phyloP scores from a whole-genome alignment of 495 filamentous ascomycete genomes.

The Neurospora cerealis region DNA sequence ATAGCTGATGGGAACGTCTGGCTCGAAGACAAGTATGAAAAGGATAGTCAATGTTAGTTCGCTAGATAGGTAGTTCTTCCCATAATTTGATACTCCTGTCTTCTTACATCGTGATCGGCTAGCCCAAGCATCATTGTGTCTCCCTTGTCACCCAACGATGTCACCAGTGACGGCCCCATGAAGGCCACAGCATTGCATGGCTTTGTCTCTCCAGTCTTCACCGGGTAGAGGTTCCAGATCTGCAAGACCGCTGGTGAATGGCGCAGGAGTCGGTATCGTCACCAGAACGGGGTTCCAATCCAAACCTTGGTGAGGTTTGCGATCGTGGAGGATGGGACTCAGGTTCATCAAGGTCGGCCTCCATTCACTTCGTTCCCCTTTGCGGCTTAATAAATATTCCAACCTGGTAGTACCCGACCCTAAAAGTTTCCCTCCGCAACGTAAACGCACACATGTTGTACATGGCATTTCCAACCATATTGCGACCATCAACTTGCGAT shows the following conservation, averaged over 20 bases:
- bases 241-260: background rate
- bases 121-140: background rate
- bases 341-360: background rate
- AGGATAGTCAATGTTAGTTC: background rate
- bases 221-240: background rate
- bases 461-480: no score
- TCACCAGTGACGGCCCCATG: background rate
- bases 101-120: background rate
- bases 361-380: background rate
- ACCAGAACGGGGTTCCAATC: background rate
- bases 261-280: background rate
- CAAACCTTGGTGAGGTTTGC: background rate
- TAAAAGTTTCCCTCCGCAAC: no score
- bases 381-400: background rate
- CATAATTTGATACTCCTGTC: no score
- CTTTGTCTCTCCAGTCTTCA: background rate
- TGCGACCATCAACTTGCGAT: no score
- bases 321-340: background rate
- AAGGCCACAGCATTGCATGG: background rate
- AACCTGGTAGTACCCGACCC: rapidly evolving
- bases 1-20: background rate
- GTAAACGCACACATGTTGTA: no score
- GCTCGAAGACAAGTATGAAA: background rate
- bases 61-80: no score
- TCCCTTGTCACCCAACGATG: background rate